Evolutionary conservation across 768 basidiomycete genomes (phyloP).

Genomic region (Boletus reticulatus): DNA sequence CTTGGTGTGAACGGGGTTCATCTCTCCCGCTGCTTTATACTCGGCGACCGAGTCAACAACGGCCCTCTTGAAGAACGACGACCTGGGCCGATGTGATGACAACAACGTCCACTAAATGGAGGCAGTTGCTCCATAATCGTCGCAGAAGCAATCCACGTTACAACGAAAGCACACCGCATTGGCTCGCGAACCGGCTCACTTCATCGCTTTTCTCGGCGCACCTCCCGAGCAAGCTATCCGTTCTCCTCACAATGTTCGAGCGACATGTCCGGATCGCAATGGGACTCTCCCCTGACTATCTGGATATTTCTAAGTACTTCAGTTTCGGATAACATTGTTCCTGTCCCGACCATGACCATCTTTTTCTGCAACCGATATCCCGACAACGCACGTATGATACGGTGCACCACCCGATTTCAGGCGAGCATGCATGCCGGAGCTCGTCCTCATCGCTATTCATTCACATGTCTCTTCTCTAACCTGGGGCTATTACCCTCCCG

Average conservation of each 20-base stretch:
- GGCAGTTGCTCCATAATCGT: conserved; percentile 11
- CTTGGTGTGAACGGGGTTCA: background rate
- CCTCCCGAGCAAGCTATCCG: background rate
- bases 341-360: background rate
- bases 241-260: background rate
- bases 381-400: background rate
- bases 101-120: conserved; percentile 9
- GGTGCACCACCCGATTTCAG: background rate
- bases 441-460: conserved; percentile 3
- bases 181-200: conserved; percentile 20
- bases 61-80: background rate
- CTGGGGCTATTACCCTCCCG: conserved; percentile 1
- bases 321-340: background rate
- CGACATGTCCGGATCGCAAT: conserved; percentile 23
- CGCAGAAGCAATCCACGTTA: conserved; percentile 6
- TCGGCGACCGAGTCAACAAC: background rate
- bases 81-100: conserved; percentile 6
- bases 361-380: background rate
- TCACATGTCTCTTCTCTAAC: background rate
- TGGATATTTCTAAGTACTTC: background rate
- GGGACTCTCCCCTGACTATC: background rate
- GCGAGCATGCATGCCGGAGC: conserved; percentile 2
- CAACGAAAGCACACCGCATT: background rate
- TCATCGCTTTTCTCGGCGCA: conserved; percentile 1
- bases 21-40: conserved; percentile 18